Base-by-base conservation (phyloP, 1,139 yeast species). In the Pneumocystis sp. region DNA sequence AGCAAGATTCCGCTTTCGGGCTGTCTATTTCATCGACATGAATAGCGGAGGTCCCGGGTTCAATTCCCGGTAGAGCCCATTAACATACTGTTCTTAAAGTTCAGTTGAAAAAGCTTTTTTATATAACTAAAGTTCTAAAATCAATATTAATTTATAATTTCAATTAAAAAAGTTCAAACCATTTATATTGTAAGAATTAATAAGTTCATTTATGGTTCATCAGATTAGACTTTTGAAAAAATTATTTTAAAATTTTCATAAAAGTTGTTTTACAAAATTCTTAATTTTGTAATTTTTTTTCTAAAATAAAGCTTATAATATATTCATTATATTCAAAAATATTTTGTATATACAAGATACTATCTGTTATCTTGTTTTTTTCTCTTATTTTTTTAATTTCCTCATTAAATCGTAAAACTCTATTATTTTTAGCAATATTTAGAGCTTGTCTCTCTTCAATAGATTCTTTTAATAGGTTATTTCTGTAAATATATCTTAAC, bases 41-140 rank as follows among this genome's bases (percentile, higher is more conserved):
- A 25, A 50, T 50, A 50, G 57, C 57, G 57, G 57, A 50, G 57
- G 57, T 50, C 57, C 57, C 57, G 57, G 57, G 57, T 50, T 50
- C 57, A 29, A 50, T 50, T 50, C 57, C 57, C 57, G 57, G 57
- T 50, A 50, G 57, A 50, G 57, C 57, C 57, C 57, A 1, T 19
- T 2, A 12, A 45, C n/a, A 8, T 21, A 17, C 21, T 1, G 10
- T 7, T 21, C 7, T 35, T 35, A 8, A 35, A 35, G 8, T 35
- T 5, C 8, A 8, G 37, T 35, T 4, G 37, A 5, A 8, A 5
- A 35, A 5, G 37, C 37, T 35, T 35, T 35, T 35, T 35, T n/a
- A n/a, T n/a, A n/a, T n/a, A n/a, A n/a, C n/a, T n/a, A n/a, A n/a
- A n/a, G n/a, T 5, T 42, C 21, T 42, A 4, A n/a, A 42, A 5